phyloP scores from a whole-genome alignment of 805 yeast genomes.

The Myxozyma kluyveri region DNA sequence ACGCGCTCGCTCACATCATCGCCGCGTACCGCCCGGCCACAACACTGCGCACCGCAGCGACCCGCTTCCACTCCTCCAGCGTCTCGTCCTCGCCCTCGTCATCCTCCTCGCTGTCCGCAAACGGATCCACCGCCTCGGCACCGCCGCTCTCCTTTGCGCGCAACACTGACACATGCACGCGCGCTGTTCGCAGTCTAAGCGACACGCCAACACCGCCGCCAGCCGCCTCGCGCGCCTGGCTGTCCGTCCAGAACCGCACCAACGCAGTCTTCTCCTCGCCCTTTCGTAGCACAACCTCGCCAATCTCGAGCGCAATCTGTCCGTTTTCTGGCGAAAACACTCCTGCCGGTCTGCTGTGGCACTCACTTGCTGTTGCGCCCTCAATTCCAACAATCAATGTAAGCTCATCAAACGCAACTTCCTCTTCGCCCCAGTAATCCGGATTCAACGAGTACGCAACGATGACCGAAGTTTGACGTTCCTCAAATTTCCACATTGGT shows the following conservation, averaged over 20 bases:
- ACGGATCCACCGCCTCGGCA: conserved; percentile 26
- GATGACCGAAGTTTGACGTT: conserved; percentile 79
- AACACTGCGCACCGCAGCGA: conserved; percentile 23
- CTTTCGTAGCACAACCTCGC: conserved; percentile 38
- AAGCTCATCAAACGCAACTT: conserved; percentile 53
- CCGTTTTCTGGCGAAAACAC: conserved; percentile 81
- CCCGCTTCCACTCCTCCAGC: conserved; percentile 23
- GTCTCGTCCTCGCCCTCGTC: too few relatives aligned
- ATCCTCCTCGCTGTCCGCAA: conserved; percentile 28
- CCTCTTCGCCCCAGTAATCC: conserved; percentile 46
- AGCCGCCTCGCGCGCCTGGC: conserved; percentile 65
- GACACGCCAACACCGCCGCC: conserved; percentile 53
- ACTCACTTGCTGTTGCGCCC: conserved; percentile 60
- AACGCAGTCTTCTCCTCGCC: conserved; percentile 65
- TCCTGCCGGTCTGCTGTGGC: conserved; percentile 89
- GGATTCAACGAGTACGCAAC: conserved; percentile 58
- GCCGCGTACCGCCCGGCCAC: conserved; percentile 28
- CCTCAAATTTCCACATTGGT: conserved; percentile 89
- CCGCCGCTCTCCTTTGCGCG: conserved; percentile 18
- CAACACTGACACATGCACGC: conserved; percentile 10
- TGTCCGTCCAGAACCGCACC: conserved; percentile 80
- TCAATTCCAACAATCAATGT: conserved; percentile 59
- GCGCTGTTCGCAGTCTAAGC: conserved; percentile 26
- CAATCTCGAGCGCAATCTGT: conserved; percentile 82
- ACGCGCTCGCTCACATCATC: conserved; percentile 1